Base-by-base conservation (phyloP, 306 rosid species). In the Vigna unguiculata region DNA sequence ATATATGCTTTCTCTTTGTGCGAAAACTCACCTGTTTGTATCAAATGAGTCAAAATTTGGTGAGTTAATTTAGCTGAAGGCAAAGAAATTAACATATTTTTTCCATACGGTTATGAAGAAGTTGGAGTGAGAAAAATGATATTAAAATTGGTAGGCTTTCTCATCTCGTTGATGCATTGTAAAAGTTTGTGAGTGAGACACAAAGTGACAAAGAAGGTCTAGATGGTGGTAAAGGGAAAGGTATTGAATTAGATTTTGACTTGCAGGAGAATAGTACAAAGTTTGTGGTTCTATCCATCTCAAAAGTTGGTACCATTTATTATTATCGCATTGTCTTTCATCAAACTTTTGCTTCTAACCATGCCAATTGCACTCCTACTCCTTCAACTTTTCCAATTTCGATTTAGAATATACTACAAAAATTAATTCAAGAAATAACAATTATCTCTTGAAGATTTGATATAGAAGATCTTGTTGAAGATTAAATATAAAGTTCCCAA, bases 221-320 rank as follows among this genome's bases (percentile, higher is more conserved):
- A 19, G 59, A 36, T 72, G 9, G 28, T 64, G 28, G 47, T 43
- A 62, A 36, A 72, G 43, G 41, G 11, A 72, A 72, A 80, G 69
- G 38, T 54, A 2, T 34, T 32, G 5, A 36, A 72, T 61, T 78
- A 21, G 61, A 28, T 36, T 75, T 60, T 16, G 61, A 60, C 72
- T 30, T 63, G 47, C 7, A 46, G 14, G 19, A 34, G 30, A 19
- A 80, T 59, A 66, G 40, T 54, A 80, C 75, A 66, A 80, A 54
- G 55, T 67, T 46, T 68, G 76, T 74, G 51, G 72, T 6, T 81
- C 58, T 34, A 58, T 24, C 76, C 30, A 57, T 67, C 71, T 34
- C 21, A 0, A 46, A 66, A 66, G 20, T 53, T 70, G 71, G 60
- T 48, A 3, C 5, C 21, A 48, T 57, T 48, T 47, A 13, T 17